Base-by-base conservation (phyloP, 768 basidiomycete species). In the Pholiota microspora region DNA sequence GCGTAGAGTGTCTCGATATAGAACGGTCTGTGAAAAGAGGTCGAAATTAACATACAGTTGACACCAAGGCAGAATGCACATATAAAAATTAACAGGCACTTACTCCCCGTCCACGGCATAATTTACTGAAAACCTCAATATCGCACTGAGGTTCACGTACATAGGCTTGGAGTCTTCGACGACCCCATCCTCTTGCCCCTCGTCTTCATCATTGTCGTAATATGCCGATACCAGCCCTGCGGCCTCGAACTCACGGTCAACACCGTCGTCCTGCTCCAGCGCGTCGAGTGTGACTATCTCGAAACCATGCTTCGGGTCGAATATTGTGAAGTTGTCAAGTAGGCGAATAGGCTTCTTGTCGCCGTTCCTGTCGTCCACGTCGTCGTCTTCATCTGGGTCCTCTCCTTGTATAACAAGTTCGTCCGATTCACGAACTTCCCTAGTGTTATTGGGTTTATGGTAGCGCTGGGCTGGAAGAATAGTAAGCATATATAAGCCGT, bases 1-100 rank as follows among this genome's bases (percentile, higher is more conserved):
- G 86, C 85, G 50, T 74, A 77, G 15, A 73, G 58, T 0, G 89
- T 89, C 59, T 89, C 82, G 21, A 92, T 73, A 54, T 75, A 88
- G 8, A 89, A 67, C 1, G 85, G 80, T 15, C 89, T 90, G 40
- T 10, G n/a, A 8, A 58, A 18, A 45, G 8, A 54, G 16, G 53
- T 53, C 42, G 32, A 28, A 18, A 50, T 34, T 51, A 32, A 38
- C 21, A 28, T 7, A 29, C 21, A n/a, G 15, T 3, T 52, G 7
- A 13, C 24, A 50, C 27, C 46, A 12, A 31, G 12, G 55, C 25
- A 51, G 38, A 5, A 36, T 18, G 13, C n/a, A 3, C 9, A 51
- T n/a, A 31, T 44, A 36, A 60, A 1, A 46, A 49, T 45, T 27
- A 59, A 51, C 4, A 29, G 18, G 12, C 16, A 55, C 85, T 54